phyloP scores from a whole-genome alignment of 1,139 yeast species.

The Sugiyamaella novakii region DNA sequence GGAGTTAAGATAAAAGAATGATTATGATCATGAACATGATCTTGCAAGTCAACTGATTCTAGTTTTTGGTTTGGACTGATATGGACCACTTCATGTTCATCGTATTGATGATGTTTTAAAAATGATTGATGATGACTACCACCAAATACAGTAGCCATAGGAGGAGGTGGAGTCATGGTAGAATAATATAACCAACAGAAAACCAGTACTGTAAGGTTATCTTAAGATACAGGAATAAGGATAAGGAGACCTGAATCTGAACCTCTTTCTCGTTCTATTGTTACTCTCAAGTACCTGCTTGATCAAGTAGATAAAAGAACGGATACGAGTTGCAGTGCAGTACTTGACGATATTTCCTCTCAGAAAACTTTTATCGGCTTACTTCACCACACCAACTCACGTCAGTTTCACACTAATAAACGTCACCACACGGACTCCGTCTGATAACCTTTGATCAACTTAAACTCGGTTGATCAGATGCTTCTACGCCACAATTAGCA shows the following conservation, averaged over 20 bases:
- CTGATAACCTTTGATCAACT: background rate
- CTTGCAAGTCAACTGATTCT: background rate
- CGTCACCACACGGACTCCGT: slow-evolving; percentile 3
- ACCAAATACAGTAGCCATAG: too few relatives aligned
- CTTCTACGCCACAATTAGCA: slow-evolving; percentile 16
- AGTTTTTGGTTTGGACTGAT: background rate
- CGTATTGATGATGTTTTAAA: background rate
- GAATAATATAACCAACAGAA: too few relatives aligned
- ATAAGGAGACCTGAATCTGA: too few relatives aligned
- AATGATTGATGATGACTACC: background rate
- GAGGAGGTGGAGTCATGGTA: background rate
- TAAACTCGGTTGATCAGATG: slow-evolving; percentile 2
- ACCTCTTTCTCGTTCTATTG: too few relatives aligned
- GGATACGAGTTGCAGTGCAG: too few relatives aligned
- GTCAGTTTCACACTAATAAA: background rate
- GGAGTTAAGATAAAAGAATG: background rate
- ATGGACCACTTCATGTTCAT: slow-evolving; percentile 2
- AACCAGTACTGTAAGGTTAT: background rate
- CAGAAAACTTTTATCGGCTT: background rate
- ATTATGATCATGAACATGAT: background rate
- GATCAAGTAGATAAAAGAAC: too few relatives aligned
- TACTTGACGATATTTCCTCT: background rate
- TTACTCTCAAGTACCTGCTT: too few relatives aligned
- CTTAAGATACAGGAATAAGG: too few relatives aligned
- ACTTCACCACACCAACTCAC: background rate